These are phyloP conservation scores for Phytophthora sp. DNA, from an alignment of 352 stramenopile species.

Conservation along the genomic window DNA sequence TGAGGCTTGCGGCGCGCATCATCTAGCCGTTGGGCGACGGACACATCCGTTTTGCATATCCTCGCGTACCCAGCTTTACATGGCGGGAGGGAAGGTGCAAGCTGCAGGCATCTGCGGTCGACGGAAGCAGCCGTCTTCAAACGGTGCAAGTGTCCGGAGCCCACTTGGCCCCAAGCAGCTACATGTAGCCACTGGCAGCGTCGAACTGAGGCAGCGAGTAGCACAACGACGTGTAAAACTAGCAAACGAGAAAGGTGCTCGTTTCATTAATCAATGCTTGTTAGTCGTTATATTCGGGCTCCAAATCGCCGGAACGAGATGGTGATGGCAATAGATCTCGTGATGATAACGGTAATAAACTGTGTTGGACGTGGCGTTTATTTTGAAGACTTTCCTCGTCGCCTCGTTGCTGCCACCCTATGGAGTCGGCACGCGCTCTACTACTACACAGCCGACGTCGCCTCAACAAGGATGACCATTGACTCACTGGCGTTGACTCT, in stretches of 20 bases:
- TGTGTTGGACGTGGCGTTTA: too few relatives aligned
- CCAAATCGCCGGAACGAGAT: too few relatives aligned
- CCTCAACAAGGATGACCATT: not conserved
- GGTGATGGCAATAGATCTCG: too few relatives aligned
- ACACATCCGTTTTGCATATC: constrained; percentile 30
- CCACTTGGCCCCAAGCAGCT: too few relatives aligned
- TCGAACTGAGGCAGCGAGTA: not conserved
- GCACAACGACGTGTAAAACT: too few relatives aligned
- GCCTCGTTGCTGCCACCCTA: not conserved
- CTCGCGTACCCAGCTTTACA: constrained; percentile 26
- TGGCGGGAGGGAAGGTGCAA: constrained; percentile 19
- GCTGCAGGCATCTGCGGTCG: constrained; percentile 13
- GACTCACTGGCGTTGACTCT: not conserved
- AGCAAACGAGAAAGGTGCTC: too few relatives aligned
- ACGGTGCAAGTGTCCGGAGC: constrained; percentile 1
- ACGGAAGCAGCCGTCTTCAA: constrained; percentile 3
- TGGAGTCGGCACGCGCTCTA: not conserved
- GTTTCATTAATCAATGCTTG: too few relatives aligned
- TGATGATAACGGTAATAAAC: too few relatives aligned
- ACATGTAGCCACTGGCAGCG: not conserved
- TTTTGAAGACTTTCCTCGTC: not conserved
- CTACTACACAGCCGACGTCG: not conserved
- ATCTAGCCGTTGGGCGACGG: not conserved
- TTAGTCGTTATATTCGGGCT: too few relatives aligned
- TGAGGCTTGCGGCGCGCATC: too few relatives aligned